Base-by-base conservation (phyloP, 306 rosid genomes). In the Pachyrhizus erosus region DNA sequence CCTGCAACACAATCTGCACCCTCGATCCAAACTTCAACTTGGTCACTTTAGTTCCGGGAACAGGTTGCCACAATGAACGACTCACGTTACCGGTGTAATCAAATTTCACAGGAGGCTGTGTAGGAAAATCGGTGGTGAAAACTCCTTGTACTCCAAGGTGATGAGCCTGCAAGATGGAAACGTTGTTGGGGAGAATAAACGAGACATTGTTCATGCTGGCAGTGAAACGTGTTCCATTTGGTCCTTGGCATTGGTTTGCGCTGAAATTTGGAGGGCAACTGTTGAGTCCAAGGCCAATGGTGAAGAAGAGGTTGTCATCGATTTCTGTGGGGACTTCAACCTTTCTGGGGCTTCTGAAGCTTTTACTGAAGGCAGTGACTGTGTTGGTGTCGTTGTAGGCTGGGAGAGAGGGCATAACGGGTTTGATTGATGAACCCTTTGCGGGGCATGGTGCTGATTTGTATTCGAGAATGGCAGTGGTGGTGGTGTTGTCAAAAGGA, bases 201-300 rank as follows among this genome's bases (percentile, higher is more conserved):
- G 99, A 96, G 4, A 82, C 93, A 9, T 93, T 96, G 88, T 96
- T 96, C 92, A 92, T 93, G 87, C 98, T 96, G 9, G 99, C 86
- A 10, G 97, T 87, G 89, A 96, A 92, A 0, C 98, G 83, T 4
- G 98, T 96, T 15, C 99, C 93, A 29, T 93, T 93, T 3, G 98
- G 99, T 15, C 96, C 99, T 21, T 95, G 99, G 71, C 99, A 96
- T 7, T 84, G 85, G 2, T 46, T 74, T 1, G 87, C 0, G 11
- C 15, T 39, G 69, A 89, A 89, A 31, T 91, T 72, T 2, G 51
- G 75, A 0, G 99, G 96, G 87, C 99, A 96, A 15, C 78, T 86
- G 87, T 92, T 84, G 79, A 92, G 94, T 6, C 99, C 99, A 7
- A 96, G 76, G 3, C 97, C 96, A 29, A 96, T 11, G 0, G 99